phyloP scores from a whole-genome alignment of 2,329 filamentous ascomycete species.

The Aspergillus ruber region DNA sequence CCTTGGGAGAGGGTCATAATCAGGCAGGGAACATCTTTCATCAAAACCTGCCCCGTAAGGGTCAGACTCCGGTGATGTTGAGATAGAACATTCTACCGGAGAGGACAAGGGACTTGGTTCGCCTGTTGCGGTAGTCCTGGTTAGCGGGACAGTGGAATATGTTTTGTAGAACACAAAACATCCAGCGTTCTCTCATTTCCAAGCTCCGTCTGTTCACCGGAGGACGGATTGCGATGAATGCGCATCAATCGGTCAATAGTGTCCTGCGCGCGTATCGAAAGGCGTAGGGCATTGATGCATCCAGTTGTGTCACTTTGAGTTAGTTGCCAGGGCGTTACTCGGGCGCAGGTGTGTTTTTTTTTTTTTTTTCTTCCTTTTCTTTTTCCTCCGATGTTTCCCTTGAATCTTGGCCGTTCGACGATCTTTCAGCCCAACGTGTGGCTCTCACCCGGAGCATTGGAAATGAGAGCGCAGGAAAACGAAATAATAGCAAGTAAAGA shows the following conservation, averaged over 20 bases:
- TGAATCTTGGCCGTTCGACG: not conserved
- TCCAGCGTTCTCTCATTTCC: not conserved
- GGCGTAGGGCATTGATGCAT: too few species aligned
- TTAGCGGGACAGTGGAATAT: not conserved
- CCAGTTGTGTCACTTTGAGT: too few species aligned
- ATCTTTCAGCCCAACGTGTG: not conserved
- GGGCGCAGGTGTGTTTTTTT: too few species aligned
- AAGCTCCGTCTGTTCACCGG: too few species aligned
- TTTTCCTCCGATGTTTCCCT: too few species aligned
- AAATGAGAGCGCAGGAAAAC: not conserved
- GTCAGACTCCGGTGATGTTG: conserved; percentile 29
- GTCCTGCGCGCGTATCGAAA: too few species aligned
- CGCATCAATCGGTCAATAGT: too few species aligned
- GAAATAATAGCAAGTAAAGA: conserved; percentile 9
- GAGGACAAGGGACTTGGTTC: conserved; percentile 36
- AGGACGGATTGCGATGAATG: too few species aligned
- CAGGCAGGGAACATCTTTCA: conserved; percentile 62
- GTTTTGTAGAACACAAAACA: not conserved
- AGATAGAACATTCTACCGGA: conserved; percentile 27
- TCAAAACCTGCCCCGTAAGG: conserved; percentile 44
- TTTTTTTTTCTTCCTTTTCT: too few species aligned
- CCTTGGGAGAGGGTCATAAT: conserved; percentile 69
- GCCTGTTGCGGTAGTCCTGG: conserved; percentile 16
- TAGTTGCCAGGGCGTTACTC: too few species aligned
- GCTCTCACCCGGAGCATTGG: not conserved